phyloP scores from a whole-genome alignment of 306 rosid genomes.

The Lotus japonicus region DNA sequence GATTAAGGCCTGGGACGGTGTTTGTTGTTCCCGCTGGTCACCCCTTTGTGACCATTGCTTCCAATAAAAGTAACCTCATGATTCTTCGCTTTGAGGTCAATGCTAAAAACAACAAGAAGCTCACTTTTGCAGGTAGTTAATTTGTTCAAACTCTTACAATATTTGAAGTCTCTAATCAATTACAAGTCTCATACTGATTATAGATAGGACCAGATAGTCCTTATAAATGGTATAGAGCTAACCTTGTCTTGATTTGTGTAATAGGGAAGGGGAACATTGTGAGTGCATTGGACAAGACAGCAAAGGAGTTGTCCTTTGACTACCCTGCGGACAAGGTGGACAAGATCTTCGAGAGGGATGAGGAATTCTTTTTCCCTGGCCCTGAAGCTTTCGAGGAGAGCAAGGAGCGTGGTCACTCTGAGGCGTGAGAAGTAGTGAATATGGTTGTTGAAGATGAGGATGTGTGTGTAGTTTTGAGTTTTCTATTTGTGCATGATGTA shows the following conservation, averaged over 20 bases:
- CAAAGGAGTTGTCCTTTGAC: conserved; percentile 44
- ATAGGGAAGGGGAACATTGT: conserved; percentile 50
- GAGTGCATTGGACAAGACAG: conserved; percentile 42
- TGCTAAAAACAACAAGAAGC: conserved; percentile 40
- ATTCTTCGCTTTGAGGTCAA: conserved; percentile 48
- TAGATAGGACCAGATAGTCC: too few relatives aligned
- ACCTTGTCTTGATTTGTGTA: neutral
- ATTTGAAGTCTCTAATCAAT: too few relatives aligned
- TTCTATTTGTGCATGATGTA: neutral
- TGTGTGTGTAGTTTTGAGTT: too few relatives aligned
- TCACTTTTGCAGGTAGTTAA: conserved; percentile 43
- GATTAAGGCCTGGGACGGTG: conserved; percentile 28
- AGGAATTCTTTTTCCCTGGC: conserved; percentile 39
- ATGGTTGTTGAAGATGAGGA: neutral
- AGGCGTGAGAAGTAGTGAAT: neutral
- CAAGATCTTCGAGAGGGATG: conserved; percentile 34
- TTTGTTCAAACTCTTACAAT: too few relatives aligned
- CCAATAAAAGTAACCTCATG: conserved; percentile 30
- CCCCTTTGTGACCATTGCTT: conserved; percentile 36
- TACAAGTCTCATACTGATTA: too few relatives aligned
- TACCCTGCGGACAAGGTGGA: conserved; percentile 42
- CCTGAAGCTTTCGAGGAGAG: conserved; percentile 12
- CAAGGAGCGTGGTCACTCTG: conserved; percentile 20
- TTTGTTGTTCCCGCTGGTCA: conserved; percentile 61
- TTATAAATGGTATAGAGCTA: too few relatives aligned